phyloP scores from a whole-genome alignment of 768 basidiomycete genomes.

The Lanmaoa rubissima region DNA sequence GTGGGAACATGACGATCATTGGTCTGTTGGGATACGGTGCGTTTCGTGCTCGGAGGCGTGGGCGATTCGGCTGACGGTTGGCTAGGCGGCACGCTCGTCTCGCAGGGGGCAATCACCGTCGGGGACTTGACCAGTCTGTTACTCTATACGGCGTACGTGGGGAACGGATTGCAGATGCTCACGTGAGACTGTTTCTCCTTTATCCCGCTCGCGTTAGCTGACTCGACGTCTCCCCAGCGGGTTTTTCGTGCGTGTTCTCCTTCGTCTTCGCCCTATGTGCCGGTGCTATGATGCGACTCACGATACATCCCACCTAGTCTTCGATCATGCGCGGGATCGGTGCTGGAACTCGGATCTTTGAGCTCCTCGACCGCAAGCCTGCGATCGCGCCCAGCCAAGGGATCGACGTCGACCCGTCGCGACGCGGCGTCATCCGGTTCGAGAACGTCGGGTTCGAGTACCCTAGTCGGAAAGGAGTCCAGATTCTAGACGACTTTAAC shows the following conservation, averaged over 20 bases:
- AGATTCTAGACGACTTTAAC: constrained; percentile 80
- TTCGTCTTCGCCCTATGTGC: not conserved
- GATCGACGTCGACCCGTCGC: constrained; percentile 47
- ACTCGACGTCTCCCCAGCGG: constrained; percentile 25
- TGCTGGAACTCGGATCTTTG: constrained; percentile 91
- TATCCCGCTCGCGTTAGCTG: not conserved
- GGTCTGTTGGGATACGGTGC: constrained; percentile 88
- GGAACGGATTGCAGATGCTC: constrained; percentile 75
- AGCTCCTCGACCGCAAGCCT: constrained; percentile 80
- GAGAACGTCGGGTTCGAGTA: constrained; percentile 87
- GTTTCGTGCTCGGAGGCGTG: constrained; percentile 14
- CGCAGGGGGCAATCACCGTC: constrained; percentile 82
- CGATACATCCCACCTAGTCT: constrained; percentile 45
- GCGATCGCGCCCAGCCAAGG: constrained; percentile 69
- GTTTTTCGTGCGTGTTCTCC: constrained; percentile 36
- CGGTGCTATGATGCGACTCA: not conserved
- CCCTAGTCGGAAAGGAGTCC: constrained; percentile 78
- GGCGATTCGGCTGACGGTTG: not conserved
- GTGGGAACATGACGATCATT: constrained; percentile 89
- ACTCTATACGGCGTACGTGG: constrained; percentile 89
- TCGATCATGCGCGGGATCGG: constrained; percentile 98
- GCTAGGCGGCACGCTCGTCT: constrained; percentile 87
- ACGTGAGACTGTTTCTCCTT: constrained; percentile 47
- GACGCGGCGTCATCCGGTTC: constrained; percentile 74
- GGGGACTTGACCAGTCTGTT: constrained; percentile 88